Evolutionary conservation across 495 filamentous ascomycete species (phyloP).

Genomic region (Eremomyces bilateralis): DNA sequence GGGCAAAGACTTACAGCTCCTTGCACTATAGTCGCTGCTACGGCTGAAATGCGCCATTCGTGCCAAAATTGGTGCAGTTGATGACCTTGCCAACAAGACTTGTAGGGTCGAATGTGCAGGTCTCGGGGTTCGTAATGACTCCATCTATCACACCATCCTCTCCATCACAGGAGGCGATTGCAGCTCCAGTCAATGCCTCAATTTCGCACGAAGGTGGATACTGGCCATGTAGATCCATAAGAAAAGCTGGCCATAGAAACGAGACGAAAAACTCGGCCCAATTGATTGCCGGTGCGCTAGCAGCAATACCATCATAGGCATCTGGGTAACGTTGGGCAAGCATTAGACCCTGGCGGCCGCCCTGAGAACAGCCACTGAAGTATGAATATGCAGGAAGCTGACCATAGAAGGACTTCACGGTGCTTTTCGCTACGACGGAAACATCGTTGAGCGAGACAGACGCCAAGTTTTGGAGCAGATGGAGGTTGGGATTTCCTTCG

Average conservation of each 20-base stretch:
- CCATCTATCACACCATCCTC: slow-evolving; percentile 5
- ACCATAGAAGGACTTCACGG: slow-evolving; percentile 24
- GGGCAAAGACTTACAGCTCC: background rate
- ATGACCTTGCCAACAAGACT: background rate
- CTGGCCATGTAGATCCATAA: too few species aligned
- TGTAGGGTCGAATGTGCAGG: slow-evolving; percentile 3
- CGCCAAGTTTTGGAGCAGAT: slow-evolving; percentile 15
- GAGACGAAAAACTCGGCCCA: slow-evolving; percentile 13
- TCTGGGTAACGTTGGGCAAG: slow-evolving; percentile 29
- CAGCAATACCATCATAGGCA: slow-evolving; percentile 45
- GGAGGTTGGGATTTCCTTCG: slow-evolving; percentile 15
- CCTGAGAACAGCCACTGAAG: slow-evolving; percentile 36
- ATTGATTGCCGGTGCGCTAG: slow-evolving; percentile 29
- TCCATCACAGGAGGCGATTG: slow-evolving; percentile 5
- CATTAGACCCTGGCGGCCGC: slow-evolving; percentile 34
- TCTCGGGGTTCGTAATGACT: slow-evolving; percentile 1
- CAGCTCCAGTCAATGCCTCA: slow-evolving; percentile 5
- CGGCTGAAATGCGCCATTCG: background rate
- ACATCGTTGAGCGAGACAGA: slow-evolving; percentile 8
- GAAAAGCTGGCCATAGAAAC: slow-evolving; percentile 17
- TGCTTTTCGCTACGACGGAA: slow-evolving; percentile 9
- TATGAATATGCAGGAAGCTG: slow-evolving; percentile 25
- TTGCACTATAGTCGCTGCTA: background rate
- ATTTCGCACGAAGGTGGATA: slow-evolving; percentile 10
- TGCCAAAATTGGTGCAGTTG: background rate